Evolutionary conservation across 2,329 filamentous ascomycete genomes (phyloP).

Genomic region (Colletotrichum sidae): DNA sequence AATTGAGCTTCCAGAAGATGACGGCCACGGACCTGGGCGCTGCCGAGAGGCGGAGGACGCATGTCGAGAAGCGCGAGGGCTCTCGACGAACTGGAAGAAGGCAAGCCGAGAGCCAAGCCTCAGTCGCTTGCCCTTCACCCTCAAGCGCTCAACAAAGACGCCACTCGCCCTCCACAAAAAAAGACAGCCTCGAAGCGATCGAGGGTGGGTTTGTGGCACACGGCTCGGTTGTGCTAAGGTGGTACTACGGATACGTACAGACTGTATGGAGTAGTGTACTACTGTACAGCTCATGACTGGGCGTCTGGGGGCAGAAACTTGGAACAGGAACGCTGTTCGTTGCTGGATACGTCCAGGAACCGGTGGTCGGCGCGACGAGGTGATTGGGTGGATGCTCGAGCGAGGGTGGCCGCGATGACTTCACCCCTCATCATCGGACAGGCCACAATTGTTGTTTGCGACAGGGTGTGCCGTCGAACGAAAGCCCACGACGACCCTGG

Average conservation of each 20-base stretch:
- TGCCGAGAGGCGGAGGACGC: constrained; percentile 4
- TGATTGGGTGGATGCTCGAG: constrained; percentile 30
- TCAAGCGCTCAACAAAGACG: too few relatives aligned
- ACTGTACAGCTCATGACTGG: neutral
- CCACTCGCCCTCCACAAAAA: neutral
- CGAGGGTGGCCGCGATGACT: constrained; percentile 33
- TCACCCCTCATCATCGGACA: constrained; percentile 37
- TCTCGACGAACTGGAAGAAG: constrained; percentile 28
- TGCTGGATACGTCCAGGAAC: constrained; percentile 36
- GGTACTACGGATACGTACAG: too few relatives aligned
- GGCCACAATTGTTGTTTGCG: constrained; percentile 7
- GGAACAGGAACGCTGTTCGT: constrained; percentile 25
- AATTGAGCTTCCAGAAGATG: neutral
- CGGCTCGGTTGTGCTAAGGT: too few relatives aligned
- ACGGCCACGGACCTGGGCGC: constrained; percentile 7
- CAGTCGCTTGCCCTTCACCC: too few relatives aligned
- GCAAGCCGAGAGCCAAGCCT: too few relatives aligned
- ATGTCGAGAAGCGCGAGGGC: constrained; percentile 3
- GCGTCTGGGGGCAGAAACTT: constrained; percentile 29
- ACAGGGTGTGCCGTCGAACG: constrained; percentile 15
- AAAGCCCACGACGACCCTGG: constrained; percentile 4
- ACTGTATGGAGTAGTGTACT: neutral
- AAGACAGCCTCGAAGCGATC: neutral
- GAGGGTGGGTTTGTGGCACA: constrained; percentile 14
- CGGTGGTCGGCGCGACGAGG: neutral